Percentiles rank a stretch among this genome's conserved stretches.
Conservation (phyloP, 441 rosid genomes). For the Erodium texanum region DNA sequence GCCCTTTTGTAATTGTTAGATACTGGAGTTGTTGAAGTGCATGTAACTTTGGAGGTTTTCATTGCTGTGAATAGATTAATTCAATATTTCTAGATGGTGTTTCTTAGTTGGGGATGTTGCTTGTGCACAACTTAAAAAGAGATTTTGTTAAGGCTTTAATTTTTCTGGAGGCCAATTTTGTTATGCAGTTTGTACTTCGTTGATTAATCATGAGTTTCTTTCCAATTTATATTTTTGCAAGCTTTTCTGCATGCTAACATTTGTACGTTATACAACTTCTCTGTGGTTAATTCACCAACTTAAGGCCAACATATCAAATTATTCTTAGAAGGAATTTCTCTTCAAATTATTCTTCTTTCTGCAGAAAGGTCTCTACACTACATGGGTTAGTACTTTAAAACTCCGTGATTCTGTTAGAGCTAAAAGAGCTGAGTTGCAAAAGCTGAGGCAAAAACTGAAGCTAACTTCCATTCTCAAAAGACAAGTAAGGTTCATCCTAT, state of each 20-base stretch:
- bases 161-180: not conserved
- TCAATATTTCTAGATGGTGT: not conserved
- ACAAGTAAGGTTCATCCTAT: constrained; percentile 41
- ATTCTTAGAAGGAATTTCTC: not conserved
- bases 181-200: not conserved
- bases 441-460: constrained; percentile 60
- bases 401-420: constrained; percentile 61
- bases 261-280: constrained; percentile 8
- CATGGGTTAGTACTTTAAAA: constrained; percentile 45
- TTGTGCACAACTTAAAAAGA: not conserved
- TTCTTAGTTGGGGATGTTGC: not conserved
- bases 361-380: constrained; percentile 57
- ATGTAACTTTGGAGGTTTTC: not conserved
- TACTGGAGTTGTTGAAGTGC: not conserved
- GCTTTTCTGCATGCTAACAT: not conserved
- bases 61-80: not conserved
- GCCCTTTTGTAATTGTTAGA: not conserved
- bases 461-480: constrained; percentile 47
- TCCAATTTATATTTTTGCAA: not conserved
- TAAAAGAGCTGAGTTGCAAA: constrained; percentile 52
- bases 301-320: not conserved
- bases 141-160: not conserved
- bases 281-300: not conserved
- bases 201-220: not conserved
- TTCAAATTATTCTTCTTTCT: constrained; percentile 16